These are phyloP conservation scores for Chara braunii DNA, from an alignment of 139 green algal genomes.

Conservation along the genomic window DNA sequence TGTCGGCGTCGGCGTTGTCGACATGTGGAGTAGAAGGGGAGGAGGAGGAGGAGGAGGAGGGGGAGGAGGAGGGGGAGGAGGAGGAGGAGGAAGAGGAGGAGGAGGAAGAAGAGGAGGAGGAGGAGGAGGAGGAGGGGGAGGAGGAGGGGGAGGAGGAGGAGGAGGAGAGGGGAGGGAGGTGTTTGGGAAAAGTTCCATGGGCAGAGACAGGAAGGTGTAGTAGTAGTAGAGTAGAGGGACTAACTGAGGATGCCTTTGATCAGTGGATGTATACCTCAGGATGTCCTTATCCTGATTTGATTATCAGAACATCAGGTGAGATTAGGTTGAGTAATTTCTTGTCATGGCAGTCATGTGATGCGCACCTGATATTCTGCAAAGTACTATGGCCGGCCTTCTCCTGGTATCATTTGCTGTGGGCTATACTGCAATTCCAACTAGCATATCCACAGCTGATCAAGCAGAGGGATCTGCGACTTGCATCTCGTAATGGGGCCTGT, in stretches of 20 bases:
- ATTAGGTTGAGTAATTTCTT: slow-evolving; percentile 83
- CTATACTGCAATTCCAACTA: slow-evolving; percentile 9
- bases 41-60: neutral
- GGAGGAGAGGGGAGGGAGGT: too few relatives aligned
- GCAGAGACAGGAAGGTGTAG: too few relatives aligned
- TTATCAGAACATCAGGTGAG: slow-evolving; percentile 83
- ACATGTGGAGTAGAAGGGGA: neutral
- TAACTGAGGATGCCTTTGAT: neutral
- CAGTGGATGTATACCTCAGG: neutral
- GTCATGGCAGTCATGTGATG: slow-evolving; percentile 62
- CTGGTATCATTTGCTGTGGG: slow-evolving; percentile 59
- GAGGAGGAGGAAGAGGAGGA: neutral
- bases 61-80: neutral
- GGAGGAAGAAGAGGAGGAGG: neutral
- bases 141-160: neutral
- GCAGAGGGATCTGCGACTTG: too few relatives aligned
- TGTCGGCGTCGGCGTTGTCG: neutral
- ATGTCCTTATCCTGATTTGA: slow-evolving; percentile 62
- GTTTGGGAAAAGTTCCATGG: too few relatives aligned
- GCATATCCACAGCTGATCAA: neutral
- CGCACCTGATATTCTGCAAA: slow-evolving; percentile 64
- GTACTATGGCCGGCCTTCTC: slow-evolving; percentile 80
- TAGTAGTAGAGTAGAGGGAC: neutral
- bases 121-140: neutral
- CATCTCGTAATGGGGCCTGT: too few relatives aligned